Conservation (phyloP, 345 rosid species). For the Leavenworthia alabamica region DNA sequence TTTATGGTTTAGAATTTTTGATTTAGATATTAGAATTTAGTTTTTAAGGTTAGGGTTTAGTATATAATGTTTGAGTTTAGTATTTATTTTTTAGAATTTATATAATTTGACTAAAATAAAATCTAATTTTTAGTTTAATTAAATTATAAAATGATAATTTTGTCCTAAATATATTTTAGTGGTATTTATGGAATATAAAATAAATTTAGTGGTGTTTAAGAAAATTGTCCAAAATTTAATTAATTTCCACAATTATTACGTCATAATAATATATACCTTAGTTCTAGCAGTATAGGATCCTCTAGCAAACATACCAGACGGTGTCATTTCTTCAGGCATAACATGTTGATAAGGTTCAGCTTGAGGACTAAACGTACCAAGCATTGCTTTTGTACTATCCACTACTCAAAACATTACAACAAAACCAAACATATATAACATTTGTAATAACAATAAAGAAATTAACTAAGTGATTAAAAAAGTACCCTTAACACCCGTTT, state of each 20-base stretch:
- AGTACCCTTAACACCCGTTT: slow-evolving; percentile 65
- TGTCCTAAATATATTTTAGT: too few relatives aligned
- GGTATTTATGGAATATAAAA: too few relatives aligned
- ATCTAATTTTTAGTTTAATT: too few relatives aligned
- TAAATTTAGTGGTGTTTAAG: too few relatives aligned
- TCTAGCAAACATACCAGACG: slow-evolving; percentile 86
- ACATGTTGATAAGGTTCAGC: slow-evolving; percentile 66
- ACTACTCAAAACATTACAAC: slow-evolving; percentile 34
- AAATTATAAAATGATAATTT: too few relatives aligned
- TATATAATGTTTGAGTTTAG: too few relatives aligned
- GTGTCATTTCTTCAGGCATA: slow-evolving; percentile 79
- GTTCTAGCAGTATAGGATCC: slow-evolving; percentile 80
- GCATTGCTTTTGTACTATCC: slow-evolving; percentile 79
- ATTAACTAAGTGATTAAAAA: not conserved
- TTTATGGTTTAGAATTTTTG: too few relatives aligned
- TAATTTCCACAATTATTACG: not conserved
- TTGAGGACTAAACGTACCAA: slow-evolving; percentile 95
- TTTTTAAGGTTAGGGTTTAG: too few relatives aligned
- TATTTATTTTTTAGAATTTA: too few relatives aligned
- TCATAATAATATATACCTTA: slow-evolving; percentile 43
- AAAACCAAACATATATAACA: not conserved
- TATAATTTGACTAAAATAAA: too few relatives aligned
- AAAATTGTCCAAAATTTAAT: too few relatives aligned
- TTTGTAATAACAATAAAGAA: not conserved
- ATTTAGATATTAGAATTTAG: too few relatives aligned